Percentiles rank a stretch among this genome's conserved stretches.
Evolutionary conservation across 495 filamentous ascomycete species (phyloP).

Genomic region (Trichocladium uniseriatum): DNA sequence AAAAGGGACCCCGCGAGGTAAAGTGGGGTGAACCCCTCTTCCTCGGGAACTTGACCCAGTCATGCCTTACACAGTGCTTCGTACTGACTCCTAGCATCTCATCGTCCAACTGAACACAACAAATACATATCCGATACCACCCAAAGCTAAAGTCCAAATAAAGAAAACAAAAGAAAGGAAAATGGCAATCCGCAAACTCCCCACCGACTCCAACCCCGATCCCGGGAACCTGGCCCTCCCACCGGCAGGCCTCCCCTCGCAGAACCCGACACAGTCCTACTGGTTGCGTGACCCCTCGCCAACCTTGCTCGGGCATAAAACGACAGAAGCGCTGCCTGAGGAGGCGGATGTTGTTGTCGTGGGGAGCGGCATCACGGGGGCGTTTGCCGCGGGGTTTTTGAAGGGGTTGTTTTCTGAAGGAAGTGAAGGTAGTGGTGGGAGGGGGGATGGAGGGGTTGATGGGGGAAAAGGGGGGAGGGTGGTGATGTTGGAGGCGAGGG

Average conservation of each 20-base stretch:
- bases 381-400: slow-evolving; percentile 56
- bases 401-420: slow-evolving; percentile 20
- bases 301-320: slow-evolving; percentile 48
- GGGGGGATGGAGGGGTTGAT: slow-evolving; percentile 39
- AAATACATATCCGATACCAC: neutral
- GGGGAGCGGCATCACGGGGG: slow-evolving; percentile 64
- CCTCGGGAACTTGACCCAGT: too few species aligned
- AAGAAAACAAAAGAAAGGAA: neutral
- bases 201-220: neutral
- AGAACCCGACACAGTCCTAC: slow-evolving; percentile 56
- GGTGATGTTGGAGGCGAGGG: slow-evolving; percentile 70
- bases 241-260: slow-evolving; percentile 40
- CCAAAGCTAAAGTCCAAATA: neutral
- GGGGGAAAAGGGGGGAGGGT: slow-evolving; percentile 34
- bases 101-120: too few species aligned
- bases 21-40: too few species aligned
- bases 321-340: slow-evolving; percentile 50
- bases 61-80: too few species aligned
- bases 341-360: slow-evolving; percentile 60
- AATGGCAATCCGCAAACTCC: slow-evolving; percentile 5
- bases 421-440: slow-evolving; percentile 47
- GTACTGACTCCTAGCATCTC: too few species aligned
- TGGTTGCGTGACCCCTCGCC: slow-evolving; percentile 58
- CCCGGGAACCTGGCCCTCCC: slow-evolving; percentile 3
- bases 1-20: too few species aligned